Evolutionary conservation across 208 protist genomes (phyloP).

Genomic region (Naegleria gruberi): DNA sequence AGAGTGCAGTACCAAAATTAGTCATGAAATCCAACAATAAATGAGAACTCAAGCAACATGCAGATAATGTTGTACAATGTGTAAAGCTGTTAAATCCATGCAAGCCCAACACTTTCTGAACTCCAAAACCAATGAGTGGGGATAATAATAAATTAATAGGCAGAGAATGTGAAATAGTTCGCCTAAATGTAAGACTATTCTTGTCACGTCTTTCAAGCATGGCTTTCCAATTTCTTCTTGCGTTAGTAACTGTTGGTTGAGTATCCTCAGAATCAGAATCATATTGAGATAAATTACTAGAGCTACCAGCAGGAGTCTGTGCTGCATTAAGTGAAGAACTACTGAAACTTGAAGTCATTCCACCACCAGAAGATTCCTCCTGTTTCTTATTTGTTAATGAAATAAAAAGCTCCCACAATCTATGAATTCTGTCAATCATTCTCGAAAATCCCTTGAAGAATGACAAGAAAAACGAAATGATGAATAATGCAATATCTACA

Average conservation of each 20-base stretch:
- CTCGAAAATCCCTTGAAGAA: neutral
- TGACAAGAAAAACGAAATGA: neutral
- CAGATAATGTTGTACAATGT: neutral
- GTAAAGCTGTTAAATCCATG: neutral
- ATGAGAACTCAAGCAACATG: neutral
- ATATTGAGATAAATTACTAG: neutral
- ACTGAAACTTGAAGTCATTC: neutral
- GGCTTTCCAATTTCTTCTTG: neutral
- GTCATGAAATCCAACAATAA: conserved; percentile 6
- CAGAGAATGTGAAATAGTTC: neutral
- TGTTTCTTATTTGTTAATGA: neutral
- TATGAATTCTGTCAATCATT: neutral
- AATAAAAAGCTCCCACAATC: neutral
- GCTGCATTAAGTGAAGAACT: neutral
- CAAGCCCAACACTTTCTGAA: neutral
- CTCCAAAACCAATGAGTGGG: neutral
- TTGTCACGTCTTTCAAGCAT: neutral
- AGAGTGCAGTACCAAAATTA: conserved; percentile 8
- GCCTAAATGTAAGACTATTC: neutral
- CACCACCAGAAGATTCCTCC: neutral
- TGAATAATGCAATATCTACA: neutral
- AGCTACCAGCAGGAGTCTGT: neutral
- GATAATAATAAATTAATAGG: neutral
- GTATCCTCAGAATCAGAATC: neutral
- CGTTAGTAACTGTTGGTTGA: neutral